Conservation (phyloP, 2,329 filamentous ascomycete genomes). For the Rachicladosporium sp. region DNA sequence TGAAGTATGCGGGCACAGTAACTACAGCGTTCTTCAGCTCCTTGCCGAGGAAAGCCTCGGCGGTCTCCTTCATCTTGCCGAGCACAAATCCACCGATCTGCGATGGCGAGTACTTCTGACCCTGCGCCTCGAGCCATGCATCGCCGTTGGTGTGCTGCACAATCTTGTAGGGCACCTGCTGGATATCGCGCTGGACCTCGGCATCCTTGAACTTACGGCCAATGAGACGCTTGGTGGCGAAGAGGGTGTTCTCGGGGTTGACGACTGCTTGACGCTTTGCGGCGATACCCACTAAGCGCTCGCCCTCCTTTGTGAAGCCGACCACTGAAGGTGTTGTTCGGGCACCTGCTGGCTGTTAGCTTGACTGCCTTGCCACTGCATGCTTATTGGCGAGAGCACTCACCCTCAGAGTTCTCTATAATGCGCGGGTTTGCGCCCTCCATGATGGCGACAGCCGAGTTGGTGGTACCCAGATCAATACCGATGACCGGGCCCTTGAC, state of each 20-base stretch:
- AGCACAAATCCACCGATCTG: constrained; percentile 95
- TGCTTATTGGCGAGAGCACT: constrained; percentile 11
- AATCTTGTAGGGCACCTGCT: constrained; percentile 98
- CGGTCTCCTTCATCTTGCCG: constrained; percentile 99
- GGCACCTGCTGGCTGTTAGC: constrained; percentile 45
- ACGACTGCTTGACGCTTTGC: constrained; percentile 97
- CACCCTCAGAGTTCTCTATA: constrained; percentile 95
- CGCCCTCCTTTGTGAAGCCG: constrained; percentile 87
- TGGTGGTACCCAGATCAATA: constrained; percentile 96
- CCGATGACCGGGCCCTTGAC: constrained; percentile 93
- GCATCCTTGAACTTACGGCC: constrained; percentile 89
- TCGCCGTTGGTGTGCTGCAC: constrained; percentile 94
- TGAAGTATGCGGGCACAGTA: constrained; percentile 96
- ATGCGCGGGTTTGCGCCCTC: constrained; percentile 92
- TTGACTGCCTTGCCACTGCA: too few species aligned
- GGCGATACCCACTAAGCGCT: constrained; percentile 91
- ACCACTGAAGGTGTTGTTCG: constrained; percentile 90
- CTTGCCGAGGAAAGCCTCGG: constrained; percentile 84
- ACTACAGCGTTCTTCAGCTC: constrained; percentile 91
- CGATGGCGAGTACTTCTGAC: constrained; percentile 94
- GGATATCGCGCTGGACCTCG: constrained; percentile 92
- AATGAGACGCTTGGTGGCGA: constrained; percentile 97
- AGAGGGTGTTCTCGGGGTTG: constrained; percentile 96
- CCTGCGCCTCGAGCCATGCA: constrained; percentile 87
- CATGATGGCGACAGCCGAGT: constrained; percentile 95